These are phyloP conservation scores for Mucor indicus DNA, from an alignment of 371 early-diverging fungal species.

Conservation along the genomic window DNA sequence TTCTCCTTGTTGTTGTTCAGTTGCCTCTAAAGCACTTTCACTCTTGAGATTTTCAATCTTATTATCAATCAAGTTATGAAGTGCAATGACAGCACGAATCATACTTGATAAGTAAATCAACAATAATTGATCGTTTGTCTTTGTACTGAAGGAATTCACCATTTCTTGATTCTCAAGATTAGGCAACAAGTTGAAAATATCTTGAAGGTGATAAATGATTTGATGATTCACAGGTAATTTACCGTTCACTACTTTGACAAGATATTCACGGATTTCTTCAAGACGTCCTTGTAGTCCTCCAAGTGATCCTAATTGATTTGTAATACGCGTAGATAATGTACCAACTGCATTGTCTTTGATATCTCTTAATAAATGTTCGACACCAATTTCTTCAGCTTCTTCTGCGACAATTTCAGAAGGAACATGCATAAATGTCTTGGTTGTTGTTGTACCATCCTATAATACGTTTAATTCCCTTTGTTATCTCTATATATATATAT, in stretches of 20 bases:
- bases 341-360: conserved; percentile 97
- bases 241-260: conserved; percentile 84
- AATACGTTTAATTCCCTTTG: background rate
- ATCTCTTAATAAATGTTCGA: conserved; percentile 98
- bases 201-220: conserved; percentile 95
- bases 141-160: conserved; percentile 79
- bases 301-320: conserved; percentile 84
- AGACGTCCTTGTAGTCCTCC: conserved; percentile 84
- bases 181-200: conserved; percentile 94
- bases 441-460: conserved; percentile 93
- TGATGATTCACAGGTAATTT: conserved; percentile 91
- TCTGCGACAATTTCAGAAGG: conserved; percentile 97
- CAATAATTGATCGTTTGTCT: conserved; percentile 94
- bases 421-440: conserved; percentile 94
- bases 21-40: conserved; percentile 39
- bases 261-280: conserved; percentile 82
- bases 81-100: conserved; percentile 90
- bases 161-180: conserved; percentile 76
- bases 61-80: conserved; percentile 95
- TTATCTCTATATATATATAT: too few species aligned
- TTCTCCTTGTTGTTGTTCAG: conserved; percentile 9
- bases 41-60: conserved; percentile 69
- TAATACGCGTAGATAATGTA: conserved; percentile 86
- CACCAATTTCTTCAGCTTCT: conserved; percentile 99
- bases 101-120: conserved; percentile 89